Base-by-base conservation (phyloP, 176 grass and related monocot species). In the Saccharum spontaneum region DNA sequence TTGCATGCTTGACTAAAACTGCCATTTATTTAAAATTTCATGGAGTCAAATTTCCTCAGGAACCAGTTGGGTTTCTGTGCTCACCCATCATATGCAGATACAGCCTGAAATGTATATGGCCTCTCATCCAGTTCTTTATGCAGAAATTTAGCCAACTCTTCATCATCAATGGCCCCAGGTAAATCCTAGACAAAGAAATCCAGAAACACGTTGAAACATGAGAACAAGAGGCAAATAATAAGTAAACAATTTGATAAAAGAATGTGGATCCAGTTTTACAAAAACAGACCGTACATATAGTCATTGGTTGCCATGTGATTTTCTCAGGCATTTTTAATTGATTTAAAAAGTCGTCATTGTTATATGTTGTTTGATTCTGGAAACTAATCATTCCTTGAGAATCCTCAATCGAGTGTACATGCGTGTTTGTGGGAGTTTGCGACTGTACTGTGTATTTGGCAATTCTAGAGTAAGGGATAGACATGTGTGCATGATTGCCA, bases 51-150 rank as follows among this genome's bases (percentile, higher is more conserved):
- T 57, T 79, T 34, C 30, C 40, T 17, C 22, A 66, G 26, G 33
- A 78, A 73, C 1, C 48, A 60, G 24, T 34, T 13, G 34, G 24
- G 20, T 81, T 50, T 38, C 10, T 59, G 59, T 76, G 84, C 94
- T 97, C 69, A 94, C 93, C 93, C 96, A 71, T 95, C 90, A 86
- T 95, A 95, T 66, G 93, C 87, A 60, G 91, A 98, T 88, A 93
- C 86, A 89, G 89, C 89, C 72, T 94, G 82, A 84, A 88, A 95
- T 88, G 89, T 90, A 78, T 87, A 92, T 59, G 80, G 80, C 73
- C 93, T 90, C 28, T 92, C 96, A 85, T 90, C 86, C 85, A 98
- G 75, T 70, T 92, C 93, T 85, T 95, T 87, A 81, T 90, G 87
- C 69, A 98, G 73, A 89, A 89, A 90, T 81, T 86, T 93, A 80